These are phyloP conservation scores for Populus hybrid DNA, from an alignment of 441 rosid species.

Conservation along the genomic window DNA sequence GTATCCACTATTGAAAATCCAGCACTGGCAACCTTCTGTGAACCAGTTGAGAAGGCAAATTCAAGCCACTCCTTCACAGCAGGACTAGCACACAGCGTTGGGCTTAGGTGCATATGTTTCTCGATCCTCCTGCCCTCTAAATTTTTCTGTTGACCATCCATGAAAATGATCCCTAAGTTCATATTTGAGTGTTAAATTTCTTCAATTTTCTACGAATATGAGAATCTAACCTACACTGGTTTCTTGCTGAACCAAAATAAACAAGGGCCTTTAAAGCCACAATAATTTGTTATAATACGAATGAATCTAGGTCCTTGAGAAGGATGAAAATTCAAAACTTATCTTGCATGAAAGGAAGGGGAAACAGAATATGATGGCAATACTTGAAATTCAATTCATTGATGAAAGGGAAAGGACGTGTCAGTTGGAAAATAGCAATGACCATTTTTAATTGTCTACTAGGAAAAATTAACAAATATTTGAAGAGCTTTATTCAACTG, in stretches of 20 bases:
- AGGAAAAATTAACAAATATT: not conserved
- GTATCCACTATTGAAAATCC: conserved; percentile 61
- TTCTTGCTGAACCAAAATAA: not conserved
- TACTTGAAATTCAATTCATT: not conserved
- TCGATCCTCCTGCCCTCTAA: not conserved
- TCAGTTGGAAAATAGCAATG: not conserved
- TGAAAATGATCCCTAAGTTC: not conserved
- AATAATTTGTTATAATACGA: not conserved
- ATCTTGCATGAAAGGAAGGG: not conserved
- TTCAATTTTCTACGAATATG: not conserved
- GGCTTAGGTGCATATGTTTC: conserved; percentile 42
- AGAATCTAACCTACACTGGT: not conserved
- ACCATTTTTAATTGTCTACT: not conserved
- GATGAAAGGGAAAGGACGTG: not conserved
- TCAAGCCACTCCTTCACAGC: conserved; percentile 69
- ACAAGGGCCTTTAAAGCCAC: not conserved
- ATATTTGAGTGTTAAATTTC: not conserved
- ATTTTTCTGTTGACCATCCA: not conserved
- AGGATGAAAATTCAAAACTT: not conserved
- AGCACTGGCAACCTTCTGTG: conserved; percentile 67
- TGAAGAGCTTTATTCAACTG: not conserved
- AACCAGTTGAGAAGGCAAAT: conserved; percentile 67
- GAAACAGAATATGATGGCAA: not conserved
- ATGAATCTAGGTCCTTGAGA: not conserved
- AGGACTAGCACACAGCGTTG: conserved; percentile 66